A percentile compares a stretch with the other conserved stretches of the same genome.
These are phyloP conservation scores for Botrytis byssoidea DNA, from an alignment of 2,329 filamentous ascomycete genomes.

Conservation along the genomic window DNA sequence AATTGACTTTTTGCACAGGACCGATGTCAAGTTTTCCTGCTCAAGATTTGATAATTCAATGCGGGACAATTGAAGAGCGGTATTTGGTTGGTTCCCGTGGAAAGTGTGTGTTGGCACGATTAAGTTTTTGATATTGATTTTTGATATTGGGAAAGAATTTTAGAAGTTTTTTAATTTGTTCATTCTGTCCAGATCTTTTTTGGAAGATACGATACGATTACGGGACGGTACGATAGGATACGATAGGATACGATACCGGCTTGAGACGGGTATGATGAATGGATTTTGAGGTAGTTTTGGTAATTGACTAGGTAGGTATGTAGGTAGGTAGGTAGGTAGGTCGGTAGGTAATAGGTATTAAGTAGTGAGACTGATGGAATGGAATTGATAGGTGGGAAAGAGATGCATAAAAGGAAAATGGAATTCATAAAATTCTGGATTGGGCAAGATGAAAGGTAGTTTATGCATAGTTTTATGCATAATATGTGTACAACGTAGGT, in stretches of 20 bases:
- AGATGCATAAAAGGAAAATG: neutral
- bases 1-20: constrained; percentile 8
- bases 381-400: constrained; percentile 6
- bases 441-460: neutral
- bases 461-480: neutral
- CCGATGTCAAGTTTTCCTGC: neutral
- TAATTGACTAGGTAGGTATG: neutral
- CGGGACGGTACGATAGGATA: no score
- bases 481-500: neutral
- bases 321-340: no score
- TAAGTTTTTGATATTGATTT: neutral
- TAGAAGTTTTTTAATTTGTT: constrained; percentile 16
- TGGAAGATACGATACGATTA: neutral
- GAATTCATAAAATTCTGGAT: neutral
- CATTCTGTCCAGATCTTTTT: constrained; percentile 1
- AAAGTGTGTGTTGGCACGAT: constrained; percentile 8
- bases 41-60: constrained; percentile 15
- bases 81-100: constrained; percentile 5
- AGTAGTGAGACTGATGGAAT: neutral
- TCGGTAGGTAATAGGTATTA: neutral
- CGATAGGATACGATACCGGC: no score
- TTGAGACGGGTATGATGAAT: neutral
- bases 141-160: neutral
- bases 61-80: neutral
- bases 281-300: neutral